These are phyloP conservation scores for Hanseniaspora valbyensis DNA, from an alignment of 805 yeast species.

Conservation along the genomic window DNA sequence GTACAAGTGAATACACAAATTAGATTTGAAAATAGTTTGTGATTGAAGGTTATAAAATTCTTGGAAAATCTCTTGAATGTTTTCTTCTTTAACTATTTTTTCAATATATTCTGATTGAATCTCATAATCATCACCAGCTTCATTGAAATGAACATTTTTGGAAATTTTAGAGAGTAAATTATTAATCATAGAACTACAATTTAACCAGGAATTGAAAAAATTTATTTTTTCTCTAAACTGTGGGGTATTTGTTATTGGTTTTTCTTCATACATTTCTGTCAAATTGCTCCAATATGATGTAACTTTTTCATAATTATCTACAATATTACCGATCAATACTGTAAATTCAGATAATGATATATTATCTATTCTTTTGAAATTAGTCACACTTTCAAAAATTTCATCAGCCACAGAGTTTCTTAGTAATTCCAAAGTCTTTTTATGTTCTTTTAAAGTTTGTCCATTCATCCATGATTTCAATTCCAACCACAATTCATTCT, in stretches of 20 bases:
- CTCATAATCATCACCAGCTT: conserved; percentile 43
- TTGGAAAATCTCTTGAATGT: conserved; percentile 58
- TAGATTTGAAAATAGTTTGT: conserved; percentile 75
- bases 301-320: conserved; percentile 48
- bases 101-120: conserved; percentile 65
- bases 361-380: conserved; percentile 45
- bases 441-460: conserved; percentile 69
- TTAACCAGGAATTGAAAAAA: conserved; percentile 32
- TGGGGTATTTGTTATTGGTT: conserved; percentile 54
- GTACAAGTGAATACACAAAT: conserved; percentile 54
- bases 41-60: conserved; percentile 55
- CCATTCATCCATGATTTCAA: conserved; percentile 72
- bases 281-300: conserved; percentile 70
- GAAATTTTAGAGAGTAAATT: not conserved
- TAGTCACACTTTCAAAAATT: conserved; percentile 55
- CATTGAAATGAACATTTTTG: not conserved
- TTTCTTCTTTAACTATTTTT: conserved; percentile 67
- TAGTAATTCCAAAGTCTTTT: conserved; percentile 52
- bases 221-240: conserved; percentile 58
- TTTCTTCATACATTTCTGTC: conserved; percentile 67
- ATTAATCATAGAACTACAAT: not conserved
- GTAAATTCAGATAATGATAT: conserved; percentile 23
- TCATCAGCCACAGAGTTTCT: conserved; percentile 58
- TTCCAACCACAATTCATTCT: conserved; percentile 78
- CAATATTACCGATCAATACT: not conserved